Evolutionary conservation across 2,329 filamentous ascomycete species (phyloP), one percentile per base, ranked within the genome.

Genomic region (Sporothrix dimorphospora): DNA sequence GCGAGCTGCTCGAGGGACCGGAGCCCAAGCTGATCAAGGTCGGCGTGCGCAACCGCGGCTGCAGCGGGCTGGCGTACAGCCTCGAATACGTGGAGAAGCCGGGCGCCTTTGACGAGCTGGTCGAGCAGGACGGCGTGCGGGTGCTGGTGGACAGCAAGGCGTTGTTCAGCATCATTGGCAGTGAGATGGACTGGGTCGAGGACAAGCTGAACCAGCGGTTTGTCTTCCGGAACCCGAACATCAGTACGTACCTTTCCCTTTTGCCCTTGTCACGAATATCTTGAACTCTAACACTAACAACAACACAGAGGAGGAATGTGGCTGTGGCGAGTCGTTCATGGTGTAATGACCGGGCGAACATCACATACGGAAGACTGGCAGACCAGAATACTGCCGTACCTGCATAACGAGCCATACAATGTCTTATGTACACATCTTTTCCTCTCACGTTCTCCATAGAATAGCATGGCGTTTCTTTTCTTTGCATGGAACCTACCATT

Each of bases 131-230:
- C 78, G 96, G 95, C 0, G 95, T 99, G 72, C 95, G 93, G 82
- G 95, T 99, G 45, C 81, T 98, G 80, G 96, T 99, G 72, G 96
- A 99, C 81, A 97, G 93, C 86, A 98, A 98, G 85, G 96, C 96
- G 55, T 84, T 99, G 67, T 94, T 99, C 80, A 98, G 95, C 81
- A 98, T 99, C 70, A 98, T 99, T 77, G 96, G 96, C 5, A 97
- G 92, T 79, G 95, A 98, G 83, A 99, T 99, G 96, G 96, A 99
- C 79, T 99, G 95, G 94, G 87, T 95, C 12, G 94, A 98, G 82
- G 96, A 98, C 78, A 97, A 97, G 84, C 83, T 99, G 75, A 97
- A 92, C 80, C 89, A 94, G 81, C 87, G 93, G 75, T 99, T 99
- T 81, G 90, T 97, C 68, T 99, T 99, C 83, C 91, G 89, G 80